Evolutionary conservation across 2,329 filamentous ascomycete species (phyloP).

Genomic region (Stenocarpella maydis): DNA sequence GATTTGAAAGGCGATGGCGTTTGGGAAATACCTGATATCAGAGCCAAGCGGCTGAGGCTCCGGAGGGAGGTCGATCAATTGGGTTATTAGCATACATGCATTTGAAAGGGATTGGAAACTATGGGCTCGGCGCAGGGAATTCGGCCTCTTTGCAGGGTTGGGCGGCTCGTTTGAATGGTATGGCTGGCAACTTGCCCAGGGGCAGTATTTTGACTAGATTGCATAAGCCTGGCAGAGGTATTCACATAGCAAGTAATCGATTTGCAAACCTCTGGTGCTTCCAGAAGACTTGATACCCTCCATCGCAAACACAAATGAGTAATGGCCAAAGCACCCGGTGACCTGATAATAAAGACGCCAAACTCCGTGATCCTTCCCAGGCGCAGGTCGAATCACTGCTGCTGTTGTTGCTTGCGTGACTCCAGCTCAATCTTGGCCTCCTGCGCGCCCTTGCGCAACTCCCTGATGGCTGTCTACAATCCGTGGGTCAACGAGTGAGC

Average conservation of each 20-base stretch:
- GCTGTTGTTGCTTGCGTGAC: constrained; percentile 39
- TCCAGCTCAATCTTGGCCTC: constrained; percentile 54
- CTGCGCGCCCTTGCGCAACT: constrained; percentile 65
- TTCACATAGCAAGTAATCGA: constrained; percentile 18
- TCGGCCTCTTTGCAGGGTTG: constrained; percentile 2
- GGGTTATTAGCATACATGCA: constrained; percentile 24
- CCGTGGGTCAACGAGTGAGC: background rate
- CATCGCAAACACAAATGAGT: background rate
- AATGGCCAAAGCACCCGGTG: background rate
- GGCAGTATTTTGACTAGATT: background rate
- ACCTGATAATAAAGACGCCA: background rate
- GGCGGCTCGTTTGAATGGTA: background rate
- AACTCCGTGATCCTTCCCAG: background rate
- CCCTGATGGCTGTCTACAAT: constrained; percentile 65
- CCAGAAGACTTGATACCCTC: background rate
- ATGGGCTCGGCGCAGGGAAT: background rate
- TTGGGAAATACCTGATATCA: constrained; percentile 21
- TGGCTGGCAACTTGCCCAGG: background rate
- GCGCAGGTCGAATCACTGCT: background rate
- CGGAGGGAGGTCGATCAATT: background rate
- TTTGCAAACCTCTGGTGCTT: constrained; percentile 13
- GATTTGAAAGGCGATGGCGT: constrained; percentile 27
- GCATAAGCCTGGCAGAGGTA: constrained; percentile 20
- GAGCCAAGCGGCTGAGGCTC: background rate
- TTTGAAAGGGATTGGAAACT: constrained; percentile 16